A percentile compares a stretch with the other conserved stretches of the same genome.
Conservation (phyloP, 176 grass and related monocot species). For the Luzula sylvatica region DNA sequence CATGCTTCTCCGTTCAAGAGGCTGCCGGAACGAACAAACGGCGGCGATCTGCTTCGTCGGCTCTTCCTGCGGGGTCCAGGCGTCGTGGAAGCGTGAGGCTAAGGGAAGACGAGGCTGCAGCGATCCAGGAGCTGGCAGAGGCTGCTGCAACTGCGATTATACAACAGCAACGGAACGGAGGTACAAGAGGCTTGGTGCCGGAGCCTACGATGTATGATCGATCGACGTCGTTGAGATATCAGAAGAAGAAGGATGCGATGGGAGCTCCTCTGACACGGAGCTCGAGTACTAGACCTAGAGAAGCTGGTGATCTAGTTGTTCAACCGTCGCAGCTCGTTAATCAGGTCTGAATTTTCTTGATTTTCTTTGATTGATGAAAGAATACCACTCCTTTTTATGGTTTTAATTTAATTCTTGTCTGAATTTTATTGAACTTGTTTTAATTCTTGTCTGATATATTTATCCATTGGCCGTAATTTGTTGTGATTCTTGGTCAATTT, state of each 20-base stretch:
- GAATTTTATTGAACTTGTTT: not conserved
- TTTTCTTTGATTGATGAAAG: not conserved
- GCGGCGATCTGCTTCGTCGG: not conserved
- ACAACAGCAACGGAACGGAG: conserved; percentile 29
- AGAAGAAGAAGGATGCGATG: conserved; percentile 28
- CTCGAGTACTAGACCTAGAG: conserved; percentile 74
- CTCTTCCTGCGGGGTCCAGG: conserved; percentile 14
- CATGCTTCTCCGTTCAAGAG: conserved; percentile 45
- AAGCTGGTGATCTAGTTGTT: conserved; percentile 60
- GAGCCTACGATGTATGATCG: conserved; percentile 45
- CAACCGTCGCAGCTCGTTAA: conserved; percentile 66
- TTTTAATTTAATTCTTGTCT: too few relatives aligned
- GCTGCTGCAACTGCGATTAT: conserved; percentile 65
- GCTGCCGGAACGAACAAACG: conserved; percentile 14
- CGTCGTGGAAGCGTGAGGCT: conserved; percentile 7
- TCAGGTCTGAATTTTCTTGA: conserved; percentile 34
- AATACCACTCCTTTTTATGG: too few relatives aligned
- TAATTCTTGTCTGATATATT: not conserved
- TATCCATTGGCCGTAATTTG: too few relatives aligned
- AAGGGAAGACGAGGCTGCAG: conserved; percentile 29
- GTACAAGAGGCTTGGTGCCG: not conserved
- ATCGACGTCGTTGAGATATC: conserved; percentile 60
- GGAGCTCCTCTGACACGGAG: conserved; percentile 53
- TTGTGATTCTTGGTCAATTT: conserved; percentile 4
- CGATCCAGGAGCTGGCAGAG: conserved; percentile 72